Conservation (phyloP, 805 yeast genomes). For the Candida multigemmis region DNA sequence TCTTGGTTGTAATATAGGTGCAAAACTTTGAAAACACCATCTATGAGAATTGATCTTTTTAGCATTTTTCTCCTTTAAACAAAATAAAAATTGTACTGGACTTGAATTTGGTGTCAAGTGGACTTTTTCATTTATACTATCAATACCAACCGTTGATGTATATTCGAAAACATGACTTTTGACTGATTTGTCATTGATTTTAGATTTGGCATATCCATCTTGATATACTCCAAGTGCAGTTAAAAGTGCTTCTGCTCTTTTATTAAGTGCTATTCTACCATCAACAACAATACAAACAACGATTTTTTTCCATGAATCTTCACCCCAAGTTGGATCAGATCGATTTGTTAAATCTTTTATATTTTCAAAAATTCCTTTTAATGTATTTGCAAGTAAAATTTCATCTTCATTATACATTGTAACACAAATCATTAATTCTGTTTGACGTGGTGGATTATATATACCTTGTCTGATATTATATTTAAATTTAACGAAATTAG, state of each 20-base stretch:
- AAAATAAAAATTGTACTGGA: slow-evolving; percentile 85
- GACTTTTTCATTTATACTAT: slow-evolving; percentile 55
- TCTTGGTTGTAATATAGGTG: slow-evolving; percentile 71
- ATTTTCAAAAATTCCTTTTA: slow-evolving; percentile 86
- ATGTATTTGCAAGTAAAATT: slow-evolving; percentile 68
- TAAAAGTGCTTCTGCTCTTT: slow-evolving; percentile 68
- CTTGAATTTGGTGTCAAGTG: slow-evolving; percentile 57
- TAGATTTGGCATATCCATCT: slow-evolving; percentile 91
- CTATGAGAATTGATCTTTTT: slow-evolving; percentile 92
- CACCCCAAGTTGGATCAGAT: slow-evolving; percentile 79
- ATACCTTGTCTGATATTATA: slow-evolving; percentile 80
- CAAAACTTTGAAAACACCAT: slow-evolving; percentile 94
- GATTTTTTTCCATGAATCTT: slow-evolving; percentile 88
- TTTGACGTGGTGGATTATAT: slow-evolving; percentile 68
- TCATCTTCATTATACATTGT: slow-evolving; percentile 92
- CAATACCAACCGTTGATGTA: slow-evolving; percentile 84
- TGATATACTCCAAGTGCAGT: slow-evolving; percentile 88
- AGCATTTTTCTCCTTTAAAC: slow-evolving; percentile 82
- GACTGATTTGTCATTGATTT: slow-evolving; percentile 74
- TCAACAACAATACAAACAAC: slow-evolving; percentile 87
- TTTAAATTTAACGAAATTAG: slow-evolving; percentile 47
- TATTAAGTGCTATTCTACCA: slow-evolving; percentile 80
- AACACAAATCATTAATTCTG: slow-evolving; percentile 78
- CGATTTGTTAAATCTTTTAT: slow-evolving; percentile 64
- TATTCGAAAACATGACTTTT: slow-evolving; percentile 88